phyloP scores from a whole-genome alignment of 345 rosid species.

The Salix exigua region DNA sequence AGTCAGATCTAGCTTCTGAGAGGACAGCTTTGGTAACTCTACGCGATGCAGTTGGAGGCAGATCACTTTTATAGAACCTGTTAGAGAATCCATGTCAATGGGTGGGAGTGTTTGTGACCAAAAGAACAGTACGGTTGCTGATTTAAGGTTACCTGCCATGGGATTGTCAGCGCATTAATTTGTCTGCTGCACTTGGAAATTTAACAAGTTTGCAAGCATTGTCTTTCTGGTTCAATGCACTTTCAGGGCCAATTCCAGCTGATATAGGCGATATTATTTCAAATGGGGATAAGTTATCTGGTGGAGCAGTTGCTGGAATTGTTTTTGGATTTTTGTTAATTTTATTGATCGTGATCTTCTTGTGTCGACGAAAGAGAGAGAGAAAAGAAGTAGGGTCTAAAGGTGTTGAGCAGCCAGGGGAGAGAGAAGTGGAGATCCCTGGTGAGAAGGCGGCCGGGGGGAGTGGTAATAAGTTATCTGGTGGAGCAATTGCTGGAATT shows the following conservation, averaged over 20 bases:
- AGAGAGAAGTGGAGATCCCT: conserved; percentile 16
- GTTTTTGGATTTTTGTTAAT: conserved; percentile 35
- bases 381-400: conserved; percentile 2
- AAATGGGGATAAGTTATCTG: conserved; percentile 22
- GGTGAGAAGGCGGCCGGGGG: conserved; percentile 9
- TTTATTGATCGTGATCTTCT: conserved; percentile 26
- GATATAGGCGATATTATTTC: conserved; percentile 50
- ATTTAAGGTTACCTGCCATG: conserved; percentile 64
- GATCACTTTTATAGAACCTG: conserved; percentile 19
- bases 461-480: neutral
- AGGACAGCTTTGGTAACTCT: conserved; percentile 16
- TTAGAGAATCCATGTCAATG: conserved; percentile 26
- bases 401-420: conserved; percentile 13
- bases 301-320: conserved; percentile 44
- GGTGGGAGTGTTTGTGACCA: conserved; percentile 62
- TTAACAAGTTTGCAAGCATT: conserved; percentile 49
- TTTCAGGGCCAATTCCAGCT: conserved; percentile 65
- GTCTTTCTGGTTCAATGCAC: conserved; percentile 65
- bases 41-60: conserved; percentile 19
- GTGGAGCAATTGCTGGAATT: too few relatives aligned
- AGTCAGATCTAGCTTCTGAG: conserved; percentile 26
- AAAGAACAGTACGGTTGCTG: conserved; percentile 36
- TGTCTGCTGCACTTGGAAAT: conserved; percentile 71
- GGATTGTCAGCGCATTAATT: conserved; percentile 62
- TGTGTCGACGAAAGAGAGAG: conserved; percentile 30